Evolutionary conservation across 78 protist genomes (phyloP).

Genomic region (Diacronema lutheri): DNA sequence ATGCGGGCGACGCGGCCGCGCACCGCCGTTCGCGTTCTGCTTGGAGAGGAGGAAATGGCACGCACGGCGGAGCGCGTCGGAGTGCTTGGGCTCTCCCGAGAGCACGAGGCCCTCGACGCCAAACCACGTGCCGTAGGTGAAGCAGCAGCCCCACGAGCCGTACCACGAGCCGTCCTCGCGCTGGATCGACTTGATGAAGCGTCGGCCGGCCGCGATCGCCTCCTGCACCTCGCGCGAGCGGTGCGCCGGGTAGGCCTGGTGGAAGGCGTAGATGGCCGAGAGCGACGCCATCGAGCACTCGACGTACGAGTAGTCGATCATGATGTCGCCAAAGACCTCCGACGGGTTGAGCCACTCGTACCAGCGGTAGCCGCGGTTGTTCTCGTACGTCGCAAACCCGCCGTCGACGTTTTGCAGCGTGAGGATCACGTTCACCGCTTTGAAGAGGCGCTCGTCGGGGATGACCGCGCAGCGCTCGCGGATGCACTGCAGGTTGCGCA

Average conservation of each 20-base stretch:
- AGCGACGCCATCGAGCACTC: conserved; percentile 32
- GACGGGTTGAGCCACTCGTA: conserved; percentile 85
- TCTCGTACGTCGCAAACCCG: conserved; percentile 83
- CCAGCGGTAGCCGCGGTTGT: conserved; percentile 43
- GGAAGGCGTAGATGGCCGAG: conserved; percentile 53
- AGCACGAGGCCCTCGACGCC: conserved; percentile 57
- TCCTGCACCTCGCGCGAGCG: conserved; percentile 51
- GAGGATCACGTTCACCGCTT: conserved; percentile 81
- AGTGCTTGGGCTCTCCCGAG: not conserved
- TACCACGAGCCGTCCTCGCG: conserved; percentile 82
- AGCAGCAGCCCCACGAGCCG: conserved; percentile 79
- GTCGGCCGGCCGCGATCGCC: not conserved
- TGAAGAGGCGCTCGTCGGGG: conserved; percentile 56
- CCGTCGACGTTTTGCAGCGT: conserved; percentile 67
- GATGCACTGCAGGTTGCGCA: conserved; percentile 21
- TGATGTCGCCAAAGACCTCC: conserved; percentile 84
- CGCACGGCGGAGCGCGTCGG: conserved; percentile 40
- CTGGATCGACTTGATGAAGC: conserved; percentile 48
- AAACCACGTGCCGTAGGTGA: conserved; percentile 92
- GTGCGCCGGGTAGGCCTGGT: conserved; percentile 62
- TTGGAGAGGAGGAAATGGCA: conserved; percentile 70
- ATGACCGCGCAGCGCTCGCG: not conserved
- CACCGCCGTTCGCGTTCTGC: conserved; percentile 74
- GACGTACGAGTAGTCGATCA: conserved; percentile 86
- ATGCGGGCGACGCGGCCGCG: too few species aligned